These are phyloP conservation scores for Solanum ahanhuiri DNA, from an alignment of 257 asterid genomes.

Conservation along the genomic window DNA sequence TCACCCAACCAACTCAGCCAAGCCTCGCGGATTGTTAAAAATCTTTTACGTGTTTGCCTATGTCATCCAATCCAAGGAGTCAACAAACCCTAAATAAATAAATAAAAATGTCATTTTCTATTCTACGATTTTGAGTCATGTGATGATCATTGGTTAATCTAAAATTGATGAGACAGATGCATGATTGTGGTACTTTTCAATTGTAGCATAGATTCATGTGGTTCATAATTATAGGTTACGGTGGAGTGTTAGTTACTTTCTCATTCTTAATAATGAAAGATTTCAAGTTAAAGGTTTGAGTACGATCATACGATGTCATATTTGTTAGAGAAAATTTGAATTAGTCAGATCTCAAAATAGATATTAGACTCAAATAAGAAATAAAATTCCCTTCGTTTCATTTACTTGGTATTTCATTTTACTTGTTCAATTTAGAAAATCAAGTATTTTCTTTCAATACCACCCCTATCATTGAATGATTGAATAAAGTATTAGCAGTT, in stretches of 20 bases:
- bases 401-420: too few species aligned
- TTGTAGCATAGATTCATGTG: background rate
- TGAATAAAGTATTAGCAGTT: too few species aligned
- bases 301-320: background rate
- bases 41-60: background rate
- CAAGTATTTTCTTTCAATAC: too few species aligned
- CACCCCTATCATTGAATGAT: too few species aligned
- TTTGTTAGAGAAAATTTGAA: background rate
- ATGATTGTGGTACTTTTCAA: background rate
- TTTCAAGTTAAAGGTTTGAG: fast-evolving
- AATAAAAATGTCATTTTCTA: background rate
- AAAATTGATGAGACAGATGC: background rate
- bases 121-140: background rate
- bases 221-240: background rate
- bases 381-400: too few species aligned
- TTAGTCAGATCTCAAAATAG: background rate
- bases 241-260: background rate
- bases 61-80: background rate
- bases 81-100: background rate
- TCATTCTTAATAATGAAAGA: background rate
- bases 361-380: too few species aligned
- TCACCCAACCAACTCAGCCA: background rate
- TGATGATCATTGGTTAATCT: background rate
- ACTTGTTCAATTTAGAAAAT: too few species aligned
- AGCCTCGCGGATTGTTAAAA: background rate